Evolutionary conservation across 2,329 filamentous ascomycete species (phyloP).

Genomic region (Alternaria arbusti): DNA sequence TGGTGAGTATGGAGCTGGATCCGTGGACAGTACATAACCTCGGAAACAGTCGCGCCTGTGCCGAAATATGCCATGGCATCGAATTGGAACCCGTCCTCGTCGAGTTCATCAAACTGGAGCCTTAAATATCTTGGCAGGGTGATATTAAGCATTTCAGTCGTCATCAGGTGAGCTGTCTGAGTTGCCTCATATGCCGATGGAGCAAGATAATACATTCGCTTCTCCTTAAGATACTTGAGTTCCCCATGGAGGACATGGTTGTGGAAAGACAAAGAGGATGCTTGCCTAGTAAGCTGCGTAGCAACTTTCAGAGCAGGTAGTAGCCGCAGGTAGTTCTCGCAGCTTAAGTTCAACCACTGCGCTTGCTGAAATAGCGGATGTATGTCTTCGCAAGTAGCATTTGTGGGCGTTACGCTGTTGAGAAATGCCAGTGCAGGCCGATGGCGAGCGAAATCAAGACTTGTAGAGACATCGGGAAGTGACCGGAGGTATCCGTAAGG

Average conservation of each 20-base stretch:
- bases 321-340: neutral
- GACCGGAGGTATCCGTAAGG: neutral
- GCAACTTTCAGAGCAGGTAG: conserved; percentile 5
- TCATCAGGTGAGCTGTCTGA: neutral
- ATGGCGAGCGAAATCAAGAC: neutral
- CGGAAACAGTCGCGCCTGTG: neutral
- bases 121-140: neutral
- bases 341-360: neutral
- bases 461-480: neutral
- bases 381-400: neutral
- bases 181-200: neutral
- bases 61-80: neutral
- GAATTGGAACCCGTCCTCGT: neutral
- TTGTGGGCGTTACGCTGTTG: neutral
- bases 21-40: neutral
- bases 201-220: neutral
- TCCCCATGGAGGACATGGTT: conserved; percentile 2
- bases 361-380: neutral
- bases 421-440: neutral
- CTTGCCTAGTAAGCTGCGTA: conserved; percentile 3
- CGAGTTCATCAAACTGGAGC: neutral
- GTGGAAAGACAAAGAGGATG: neutral
- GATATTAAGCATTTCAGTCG: neutral
- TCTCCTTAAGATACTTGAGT: neutral
- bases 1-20: conserved; percentile 8